Conservation (phyloP, 140 eudicot genomes). For the Eryngium alpinum region DNA sequence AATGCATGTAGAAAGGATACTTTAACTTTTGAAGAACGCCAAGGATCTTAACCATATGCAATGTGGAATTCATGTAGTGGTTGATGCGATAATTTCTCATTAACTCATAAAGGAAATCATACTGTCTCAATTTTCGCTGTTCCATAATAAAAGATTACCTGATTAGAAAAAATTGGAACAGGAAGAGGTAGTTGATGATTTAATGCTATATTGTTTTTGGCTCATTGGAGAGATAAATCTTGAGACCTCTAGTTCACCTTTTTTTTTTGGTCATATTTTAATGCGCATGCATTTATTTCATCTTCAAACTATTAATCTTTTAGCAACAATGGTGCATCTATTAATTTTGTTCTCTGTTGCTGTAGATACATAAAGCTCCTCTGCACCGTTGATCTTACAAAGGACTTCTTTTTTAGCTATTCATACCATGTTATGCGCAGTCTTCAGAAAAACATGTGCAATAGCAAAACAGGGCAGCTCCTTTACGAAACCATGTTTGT, state of each 20-base stretch:
- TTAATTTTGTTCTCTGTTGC: constrained; percentile 14
- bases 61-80: not conserved
- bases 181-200: not conserved
- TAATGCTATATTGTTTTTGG: not conserved
- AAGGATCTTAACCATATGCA: not conserved
- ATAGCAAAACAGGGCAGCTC: constrained; percentile 40
- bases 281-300: constrained; percentile 3
- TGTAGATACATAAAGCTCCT: constrained; percentile 79
- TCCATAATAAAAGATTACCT: not conserved
- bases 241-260: not conserved
- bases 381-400: constrained; percentile 82
- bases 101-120: not conserved
- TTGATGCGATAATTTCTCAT: not conserved
- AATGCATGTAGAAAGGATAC: not conserved
- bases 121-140: not conserved
- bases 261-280: not conserved
- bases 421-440: constrained; percentile 77
- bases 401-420: constrained; percentile 86
- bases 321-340: not conserved
- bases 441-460: constrained; percentile 64
- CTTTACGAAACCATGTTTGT: constrained; percentile 85
- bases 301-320: not conserved
- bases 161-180: not conserved
- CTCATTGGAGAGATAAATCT: not conserved
- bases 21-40: not conserved